Evolutionary conservation across 108 stramenopile genomes (phyloP), one percentile per base, ranked within the genome.

Genomic region (Cylindrotheca closterium): DNA sequence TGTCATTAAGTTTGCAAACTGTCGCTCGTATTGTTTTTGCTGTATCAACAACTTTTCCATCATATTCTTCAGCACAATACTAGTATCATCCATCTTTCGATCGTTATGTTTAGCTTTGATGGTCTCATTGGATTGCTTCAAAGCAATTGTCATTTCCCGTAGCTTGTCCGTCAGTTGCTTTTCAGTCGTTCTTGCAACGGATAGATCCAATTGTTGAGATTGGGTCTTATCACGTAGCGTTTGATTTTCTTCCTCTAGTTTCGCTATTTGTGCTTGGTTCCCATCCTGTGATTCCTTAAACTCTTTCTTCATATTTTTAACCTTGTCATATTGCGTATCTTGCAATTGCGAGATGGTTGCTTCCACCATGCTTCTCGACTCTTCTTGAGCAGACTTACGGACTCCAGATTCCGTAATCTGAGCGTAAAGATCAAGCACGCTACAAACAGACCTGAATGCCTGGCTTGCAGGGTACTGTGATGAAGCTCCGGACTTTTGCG

Each of bases 341-440:
- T 73, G 71, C n/a, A 79, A 21, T 25, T 65, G 68, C 3, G 46
- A 21, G 12, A 79, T 65, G 30, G 67, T 28, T 22, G 63, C 61
- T 37, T 73, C 52, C 46, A 63, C 55, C 22, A 60, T 50, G 1
- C 26, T 60, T 5, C 63, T 47, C 18, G 72, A 49, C 28, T 68
- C 72, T 12, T 67, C 53, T 8, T 62, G 47, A 31, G 64, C 71
- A 2, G 49, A 45, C 22, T 57, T 53, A 0, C 65, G 55, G 48
- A 74, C 73, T 19, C 52, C 54, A 48, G 80, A 57, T 51, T 82
- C 49, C 54, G 69, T 58, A 70, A 71, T 65, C 71, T 85, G 62
- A 52, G 84, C 51, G 70, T 67, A 74, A 23, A 80, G 23, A n/a
- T 71, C 73, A 23, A 80, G 17, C 0, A 74, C 79, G 27, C 68